Conservation (phyloP, 352 stramenopile species). For the Phytophthora kernoviae region DNA sequence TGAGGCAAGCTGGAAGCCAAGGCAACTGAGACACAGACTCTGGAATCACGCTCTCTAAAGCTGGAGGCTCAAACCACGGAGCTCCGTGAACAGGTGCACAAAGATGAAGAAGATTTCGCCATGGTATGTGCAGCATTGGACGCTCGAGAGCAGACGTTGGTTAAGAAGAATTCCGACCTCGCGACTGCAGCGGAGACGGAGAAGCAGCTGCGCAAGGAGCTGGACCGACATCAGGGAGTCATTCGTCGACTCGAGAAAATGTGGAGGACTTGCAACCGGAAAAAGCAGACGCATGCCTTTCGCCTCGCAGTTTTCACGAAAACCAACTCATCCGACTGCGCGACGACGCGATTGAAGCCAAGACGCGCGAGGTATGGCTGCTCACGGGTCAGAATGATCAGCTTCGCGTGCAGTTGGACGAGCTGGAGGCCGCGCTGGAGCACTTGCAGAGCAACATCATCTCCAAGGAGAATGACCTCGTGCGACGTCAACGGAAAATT, state of each 20-base stretch:
- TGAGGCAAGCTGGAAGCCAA: conserved; percentile 15
- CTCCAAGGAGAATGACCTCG: conserved; percentile 65
- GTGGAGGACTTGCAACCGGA: conserved; percentile 45
- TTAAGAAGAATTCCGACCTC: conserved; percentile 45
- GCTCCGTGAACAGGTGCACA: conserved; percentile 52
- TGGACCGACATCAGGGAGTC: conserved; percentile 41
- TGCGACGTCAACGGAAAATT: conserved; percentile 54
- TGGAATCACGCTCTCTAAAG: conserved; percentile 26
- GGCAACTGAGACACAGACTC: conserved; percentile 14
- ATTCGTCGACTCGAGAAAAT: conserved; percentile 55
- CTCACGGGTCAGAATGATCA: conserved; percentile 70
- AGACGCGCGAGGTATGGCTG: conserved; percentile 75
- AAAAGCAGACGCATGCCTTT: conserved; percentile 66
- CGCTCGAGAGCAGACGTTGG: conserved; percentile 50
- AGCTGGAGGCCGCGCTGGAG: conserved; percentile 64
- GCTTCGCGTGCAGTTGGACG: conserved; percentile 67
- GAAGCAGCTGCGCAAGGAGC: conserved; percentile 45
- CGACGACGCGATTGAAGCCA: conserved; percentile 74
- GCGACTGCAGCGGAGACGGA: conserved; percentile 30
- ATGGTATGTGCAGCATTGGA: conserved; percentile 63
- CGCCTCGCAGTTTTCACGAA: conserved; percentile 72
- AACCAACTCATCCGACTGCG: conserved; percentile 76
- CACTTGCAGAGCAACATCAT: conserved; percentile 61
- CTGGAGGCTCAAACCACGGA: conserved; percentile 35
- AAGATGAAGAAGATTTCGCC: conserved; percentile 72